A percentile compares a stretch with the other conserved stretches of the same genome.
Evolutionary conservation across 148 eudicot genomes (phyloP).

Genomic region (Chenopodium album): DNA sequence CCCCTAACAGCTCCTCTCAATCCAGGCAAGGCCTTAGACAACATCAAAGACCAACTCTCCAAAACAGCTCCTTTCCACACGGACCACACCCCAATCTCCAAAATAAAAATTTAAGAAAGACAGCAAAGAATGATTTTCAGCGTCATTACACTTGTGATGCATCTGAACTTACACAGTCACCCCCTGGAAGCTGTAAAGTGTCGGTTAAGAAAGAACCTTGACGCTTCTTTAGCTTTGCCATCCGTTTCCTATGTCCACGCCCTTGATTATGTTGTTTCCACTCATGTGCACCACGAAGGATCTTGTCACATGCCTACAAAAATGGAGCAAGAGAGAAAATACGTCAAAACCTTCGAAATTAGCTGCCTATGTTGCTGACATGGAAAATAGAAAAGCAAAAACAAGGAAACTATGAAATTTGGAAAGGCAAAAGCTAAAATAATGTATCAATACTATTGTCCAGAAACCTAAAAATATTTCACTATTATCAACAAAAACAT

Average conservation of each 20-base stretch:
- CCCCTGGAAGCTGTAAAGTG: neutral
- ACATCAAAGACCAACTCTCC: neutral
- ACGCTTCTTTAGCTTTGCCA: conserved; percentile 48
- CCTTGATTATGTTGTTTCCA: conserved; percentile 94
- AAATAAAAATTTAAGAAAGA: neutral
- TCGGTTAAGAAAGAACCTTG: conserved; percentile 22
- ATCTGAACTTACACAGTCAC: neutral
- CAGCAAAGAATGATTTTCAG: neutral
- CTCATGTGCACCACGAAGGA: conserved; percentile 81
- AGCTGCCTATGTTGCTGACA: neutral
- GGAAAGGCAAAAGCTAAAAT: neutral
- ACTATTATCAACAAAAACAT: no score
- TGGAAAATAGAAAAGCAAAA: neutral
- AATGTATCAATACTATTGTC: no score
- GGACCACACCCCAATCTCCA: neutral
- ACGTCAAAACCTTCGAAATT: neutral
- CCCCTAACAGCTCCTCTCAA: no score
- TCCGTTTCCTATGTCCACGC: conserved; percentile 72
- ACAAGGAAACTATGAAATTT: neutral
- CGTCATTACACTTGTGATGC: neutral
- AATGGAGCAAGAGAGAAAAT: neutral
- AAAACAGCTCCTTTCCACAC: neutral
- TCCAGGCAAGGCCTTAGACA: no score
- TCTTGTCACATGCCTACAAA: conserved; percentile 75
- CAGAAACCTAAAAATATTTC: no score